Conservation (phyloP, 345 rosid genomes). For the Hibiscus syriacus region DNA sequence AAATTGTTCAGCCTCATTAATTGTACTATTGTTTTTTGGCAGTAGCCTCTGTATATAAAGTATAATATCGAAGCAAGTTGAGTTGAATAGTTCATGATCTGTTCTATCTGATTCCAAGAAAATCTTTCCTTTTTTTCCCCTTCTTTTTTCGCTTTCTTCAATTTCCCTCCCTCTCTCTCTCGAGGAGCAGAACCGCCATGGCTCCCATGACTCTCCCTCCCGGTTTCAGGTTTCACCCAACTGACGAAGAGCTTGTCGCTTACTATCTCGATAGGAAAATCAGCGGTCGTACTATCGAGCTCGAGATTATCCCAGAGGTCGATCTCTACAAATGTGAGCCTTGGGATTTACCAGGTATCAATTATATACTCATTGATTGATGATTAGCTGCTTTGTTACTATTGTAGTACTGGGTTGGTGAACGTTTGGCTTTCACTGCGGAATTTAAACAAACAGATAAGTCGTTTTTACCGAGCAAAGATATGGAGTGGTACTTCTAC, state of each 20-base stretch:
- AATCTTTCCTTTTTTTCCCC: slow-evolving; percentile 10
- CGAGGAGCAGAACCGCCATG: slow-evolving; percentile 19
- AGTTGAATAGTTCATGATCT: slow-evolving; percentile 4
- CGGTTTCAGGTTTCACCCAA: slow-evolving; percentile 80
- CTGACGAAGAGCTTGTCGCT: slow-evolving; percentile 74
- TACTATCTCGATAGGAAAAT: slow-evolving; percentile 69
- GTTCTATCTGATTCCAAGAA: background rate
- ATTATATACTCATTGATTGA: background rate
- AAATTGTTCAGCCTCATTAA: slow-evolving; percentile 6
- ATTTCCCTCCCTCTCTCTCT: background rate
- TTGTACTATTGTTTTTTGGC: slow-evolving; percentile 11
- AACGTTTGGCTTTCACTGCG: background rate
- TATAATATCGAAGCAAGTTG: slow-evolving; percentile 21
- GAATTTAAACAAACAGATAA: slow-evolving; percentile 30
- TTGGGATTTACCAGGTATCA: slow-evolving; percentile 78
- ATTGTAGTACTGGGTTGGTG: background rate
- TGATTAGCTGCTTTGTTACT: background rate
- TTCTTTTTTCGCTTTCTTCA: slow-evolving; percentile 4
- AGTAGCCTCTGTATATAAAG: slow-evolving; percentile 27
- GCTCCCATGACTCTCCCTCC: slow-evolving; percentile 79
- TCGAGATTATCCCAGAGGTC: slow-evolving; percentile 69
- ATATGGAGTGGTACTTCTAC: slow-evolving; percentile 77
- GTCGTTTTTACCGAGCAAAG: slow-evolving; percentile 66
- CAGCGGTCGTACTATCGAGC: slow-evolving; percentile 53
- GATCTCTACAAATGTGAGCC: slow-evolving; percentile 81